Evolutionary conservation across 768 basidiomycete species (phyloP).

Genomic region (Amanita brunnescens): DNA sequence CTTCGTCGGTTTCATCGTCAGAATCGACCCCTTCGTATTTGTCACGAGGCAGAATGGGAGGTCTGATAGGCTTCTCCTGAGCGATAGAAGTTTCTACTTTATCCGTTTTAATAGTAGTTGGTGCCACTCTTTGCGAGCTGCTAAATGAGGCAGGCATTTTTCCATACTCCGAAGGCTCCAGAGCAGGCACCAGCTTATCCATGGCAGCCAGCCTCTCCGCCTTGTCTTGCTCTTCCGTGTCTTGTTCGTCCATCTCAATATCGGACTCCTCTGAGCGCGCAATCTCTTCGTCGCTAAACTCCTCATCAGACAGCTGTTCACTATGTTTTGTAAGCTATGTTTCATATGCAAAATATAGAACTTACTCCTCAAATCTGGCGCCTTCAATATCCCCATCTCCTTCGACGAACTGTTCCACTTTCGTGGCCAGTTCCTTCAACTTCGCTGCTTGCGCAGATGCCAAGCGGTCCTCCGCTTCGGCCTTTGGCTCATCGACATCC

Average conservation of each 20-base stretch:
- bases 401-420: slow-evolving; percentile 86
- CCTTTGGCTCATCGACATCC: slow-evolving; percentile 36
- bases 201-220: slow-evolving; percentile 54
- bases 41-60: slow-evolving; percentile 75
- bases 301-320: slow-evolving; percentile 63
- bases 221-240: slow-evolving; percentile 13
- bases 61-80: slow-evolving; percentile 44
- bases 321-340: slow-evolving; percentile 25
- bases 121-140: slow-evolving; percentile 61
- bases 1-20: slow-evolving; percentile 77
- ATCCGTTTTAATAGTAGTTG: slow-evolving; percentile 35
- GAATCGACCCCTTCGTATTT: slow-evolving; percentile 90
- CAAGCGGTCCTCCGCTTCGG: slow-evolving; percentile 38
- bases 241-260: slow-evolving; percentile 21
- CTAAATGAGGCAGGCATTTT: slow-evolving; percentile 66
- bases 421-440: slow-evolving; percentile 69
- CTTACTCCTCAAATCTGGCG: slow-evolving; percentile 86
- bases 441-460: slow-evolving; percentile 59
- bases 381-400: slow-evolving; percentile 87
- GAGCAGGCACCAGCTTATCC: slow-evolving; percentile 72
- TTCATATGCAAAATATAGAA: slow-evolving; percentile 10
- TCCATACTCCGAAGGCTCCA: slow-evolving; percentile 84
- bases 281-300: slow-evolving; percentile 39
- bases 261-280: slow-evolving; percentile 43
- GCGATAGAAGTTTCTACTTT: slow-evolving; percentile 10